Base-by-base conservation (phyloP, 2,329 filamentous ascomycete species). In the Nigrograna mackinnonii region DNA sequence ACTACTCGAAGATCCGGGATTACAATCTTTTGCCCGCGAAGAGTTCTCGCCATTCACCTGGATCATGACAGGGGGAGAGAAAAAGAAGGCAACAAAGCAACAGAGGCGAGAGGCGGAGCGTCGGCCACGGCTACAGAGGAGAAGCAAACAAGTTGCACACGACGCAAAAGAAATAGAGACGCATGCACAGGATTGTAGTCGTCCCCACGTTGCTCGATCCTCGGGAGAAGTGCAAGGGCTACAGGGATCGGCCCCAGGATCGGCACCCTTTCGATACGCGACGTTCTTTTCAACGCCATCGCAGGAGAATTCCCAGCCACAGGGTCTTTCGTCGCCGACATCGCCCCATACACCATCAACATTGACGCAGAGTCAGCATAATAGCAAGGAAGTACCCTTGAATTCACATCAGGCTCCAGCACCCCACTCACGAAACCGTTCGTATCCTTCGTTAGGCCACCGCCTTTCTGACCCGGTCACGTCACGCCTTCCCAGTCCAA, bases 1-100 rank as follows among this genome's bases (percentile, higher is more conserved):
- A 28, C 58, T 76, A 1, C 64, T 76, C 20, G 74, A 77, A 49
- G 74, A 76, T 43, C 57, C 66, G 12, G 71, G 72, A 6, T 52
- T 75, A 22, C 73, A 76, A 37, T 55, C 57, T 17, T 62, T 66
- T 41, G 47, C 55, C 14, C 50, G 54, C 4, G 64, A 69, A 44
- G 47, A 45, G 7, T 69, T 67, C 39, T 47, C 57, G 20, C 68
- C 67, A 17, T 56, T 67, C 18, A 52, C 41, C 12, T 70, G 66
- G 59, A 46, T 44, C 11, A 42, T 55, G 50, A 53, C 47, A 16
- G 53, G 50, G 26, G 31, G 36, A 9, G 39, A 50, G 6, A 21
- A 46, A 22, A 22, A 36, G 33, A 39, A 44, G 18, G 30, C 31
- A 22, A 21, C 35, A 5, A 46, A 30, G 32, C 39, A 38, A n/a